Base-by-base conservation (phyloP, 768 basidiomycete species). In the Mycena belliarum region DNA sequence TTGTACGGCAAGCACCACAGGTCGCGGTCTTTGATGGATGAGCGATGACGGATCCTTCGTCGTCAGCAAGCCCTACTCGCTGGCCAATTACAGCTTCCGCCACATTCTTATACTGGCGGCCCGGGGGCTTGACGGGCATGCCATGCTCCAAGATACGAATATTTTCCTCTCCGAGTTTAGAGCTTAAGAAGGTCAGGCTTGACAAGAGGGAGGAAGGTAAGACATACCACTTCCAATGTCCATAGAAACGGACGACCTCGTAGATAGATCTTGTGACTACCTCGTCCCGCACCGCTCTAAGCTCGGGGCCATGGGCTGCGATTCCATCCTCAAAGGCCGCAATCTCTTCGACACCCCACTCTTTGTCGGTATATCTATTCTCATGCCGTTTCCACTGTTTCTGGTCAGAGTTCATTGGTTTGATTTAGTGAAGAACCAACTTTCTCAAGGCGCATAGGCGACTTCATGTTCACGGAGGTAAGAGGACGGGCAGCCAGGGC, bases 1-100 rank as follows among this genome's bases (percentile, higher is more conserved):
- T 85, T 8, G 89, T 91, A 47, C 89, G 79, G 70, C 94, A 97
- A 4, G 91, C 91, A 33, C 90, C 93, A 66, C 94, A 97, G 59
- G 78, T 83, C 26, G 76, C 82, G 35, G 78, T 74, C 67, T 78
- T 86, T 41, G 79, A 78, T 32, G 79, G 79, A 55, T 81, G 79
- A 20, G 75, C 79, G 52, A 89, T 79, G 60, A 92, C 78, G 2
- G 93, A 95, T 12, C 83, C 83, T 68, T 95, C 93, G 53, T 92
- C 89, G 57, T 94, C 92, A 0, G 74, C 69, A 55, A 82, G 70
- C 15, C 79, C 81, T 46, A 83, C 81, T 15, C 68, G 75, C 64
- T 83, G 82, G 2, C 77, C 77, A 50, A 72, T 70, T 46, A 66
- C 69, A 16, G 77, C 75, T 62, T 81, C 79, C 18, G 72, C 73